Evolutionary conservation across 2,329 filamentous ascomycete species (phyloP).

Genomic region (Herpotrichia juniperi): DNA sequence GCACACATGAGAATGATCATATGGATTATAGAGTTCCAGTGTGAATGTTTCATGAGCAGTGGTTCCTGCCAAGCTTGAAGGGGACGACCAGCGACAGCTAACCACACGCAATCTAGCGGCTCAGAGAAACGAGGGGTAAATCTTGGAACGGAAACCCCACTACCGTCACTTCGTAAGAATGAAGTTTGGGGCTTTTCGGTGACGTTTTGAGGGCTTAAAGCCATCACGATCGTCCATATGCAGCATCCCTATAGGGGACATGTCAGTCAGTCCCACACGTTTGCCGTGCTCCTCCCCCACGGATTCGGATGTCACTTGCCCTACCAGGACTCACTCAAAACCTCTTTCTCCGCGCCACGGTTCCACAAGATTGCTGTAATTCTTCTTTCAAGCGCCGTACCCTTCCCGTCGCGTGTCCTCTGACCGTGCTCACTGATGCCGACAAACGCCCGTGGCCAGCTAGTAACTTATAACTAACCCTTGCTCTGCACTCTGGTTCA

Average conservation of each 20-base stretch:
- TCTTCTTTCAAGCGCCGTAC: background rate
- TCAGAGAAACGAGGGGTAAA: no score
- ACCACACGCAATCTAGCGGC: no score
- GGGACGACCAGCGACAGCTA: no score
- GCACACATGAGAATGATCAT: no score
- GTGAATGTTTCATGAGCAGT: no score
- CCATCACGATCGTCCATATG: background rate
- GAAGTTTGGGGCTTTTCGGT: background rate
- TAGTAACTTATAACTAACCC: conserved; percentile 1
- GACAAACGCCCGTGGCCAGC: background rate
- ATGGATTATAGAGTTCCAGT: no score
- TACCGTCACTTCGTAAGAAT: no score
- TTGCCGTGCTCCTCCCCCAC: background rate
- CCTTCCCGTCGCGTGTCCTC: background rate
- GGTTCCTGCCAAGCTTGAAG: no score
- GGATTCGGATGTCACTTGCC: background rate
- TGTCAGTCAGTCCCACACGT: background rate
- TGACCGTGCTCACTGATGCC: background rate
- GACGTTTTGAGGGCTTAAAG: background rate
- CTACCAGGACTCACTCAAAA: background rate
- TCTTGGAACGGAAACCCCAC: no score
- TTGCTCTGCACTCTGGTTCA: background rate
- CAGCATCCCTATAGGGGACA: background rate
- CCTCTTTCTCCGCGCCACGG: background rate
- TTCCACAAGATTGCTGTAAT: background rate